phyloP scores from a whole-genome alignment of 768 basidiomycete species.

The Agaricus blazei region DNA sequence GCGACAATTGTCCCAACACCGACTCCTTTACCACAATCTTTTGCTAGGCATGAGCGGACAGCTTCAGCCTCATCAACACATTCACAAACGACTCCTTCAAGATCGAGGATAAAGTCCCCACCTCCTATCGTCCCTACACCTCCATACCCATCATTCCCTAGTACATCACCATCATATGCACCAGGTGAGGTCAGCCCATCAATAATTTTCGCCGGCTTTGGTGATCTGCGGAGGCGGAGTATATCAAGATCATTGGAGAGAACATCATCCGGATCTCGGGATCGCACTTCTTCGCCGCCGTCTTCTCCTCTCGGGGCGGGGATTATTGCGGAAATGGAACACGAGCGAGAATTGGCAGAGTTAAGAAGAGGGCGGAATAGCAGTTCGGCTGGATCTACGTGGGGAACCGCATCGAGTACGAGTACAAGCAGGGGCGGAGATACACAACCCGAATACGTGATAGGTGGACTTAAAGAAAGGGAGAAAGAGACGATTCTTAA shows the following conservation, averaged over 20 bases:
- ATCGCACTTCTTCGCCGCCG: background rate
- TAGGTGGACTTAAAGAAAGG: conserved; percentile 14
- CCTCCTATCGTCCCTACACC: conserved; percentile 12
- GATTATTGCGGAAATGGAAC: background rate
- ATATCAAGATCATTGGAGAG: conserved; percentile 8
- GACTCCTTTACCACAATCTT: conserved; percentile 3
- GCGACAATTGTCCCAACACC: conserved; percentile 9
- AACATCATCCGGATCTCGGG: conserved; percentile 7
- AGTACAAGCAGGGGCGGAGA: conserved; percentile 13
- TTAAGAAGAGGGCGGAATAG: conserved; percentile 2
- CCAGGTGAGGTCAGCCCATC: conserved; percentile 7
- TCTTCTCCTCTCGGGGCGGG: conserved; percentile 1
- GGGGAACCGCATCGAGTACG: background rate
- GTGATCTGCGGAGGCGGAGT: background rate
- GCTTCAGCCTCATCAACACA: conserved; percentile 2
- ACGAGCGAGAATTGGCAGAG: conserved; percentile 5
- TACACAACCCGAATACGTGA: conserved; percentile 12
- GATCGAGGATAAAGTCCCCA: background rate
- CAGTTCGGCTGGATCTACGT: background rate
- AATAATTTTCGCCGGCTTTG: background rate
- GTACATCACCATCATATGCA: conserved; percentile 11
- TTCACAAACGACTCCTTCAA: background rate
- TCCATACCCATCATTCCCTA: conserved; percentile 8
- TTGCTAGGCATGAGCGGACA: background rate
- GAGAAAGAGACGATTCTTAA: conserved; percentile 31